Evolutionary conservation across 164 flowering plant species (phyloP).

Genomic region (Magnolia changhungtana): DNA sequence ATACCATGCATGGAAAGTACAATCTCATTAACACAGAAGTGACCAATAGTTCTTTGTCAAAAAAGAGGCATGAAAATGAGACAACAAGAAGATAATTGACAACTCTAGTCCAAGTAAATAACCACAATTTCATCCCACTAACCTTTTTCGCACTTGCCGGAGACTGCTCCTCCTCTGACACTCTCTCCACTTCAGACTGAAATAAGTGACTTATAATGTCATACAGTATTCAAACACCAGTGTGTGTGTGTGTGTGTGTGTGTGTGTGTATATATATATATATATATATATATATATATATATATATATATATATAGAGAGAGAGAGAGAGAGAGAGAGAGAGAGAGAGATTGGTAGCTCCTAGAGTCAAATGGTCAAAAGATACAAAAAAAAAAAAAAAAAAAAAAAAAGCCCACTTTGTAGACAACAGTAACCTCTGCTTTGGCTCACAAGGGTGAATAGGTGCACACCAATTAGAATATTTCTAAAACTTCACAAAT

Average conservation of each 20-base stretch:
- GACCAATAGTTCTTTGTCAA: neutral
- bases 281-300: too few relatives aligned
- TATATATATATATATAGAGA: neutral
- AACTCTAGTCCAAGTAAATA: neutral
- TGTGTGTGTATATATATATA: too few relatives aligned
- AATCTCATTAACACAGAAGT: too few relatives aligned
- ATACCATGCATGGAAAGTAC: neutral
- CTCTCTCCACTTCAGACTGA: slow-evolving; percentile 79
- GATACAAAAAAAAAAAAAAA: neutral
- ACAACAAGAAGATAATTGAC: neutral
- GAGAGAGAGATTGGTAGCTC: neutral
- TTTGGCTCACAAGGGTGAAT: neutral
- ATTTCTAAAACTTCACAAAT: neutral
- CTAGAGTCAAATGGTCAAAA: neutral
- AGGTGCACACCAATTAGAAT: neutral
- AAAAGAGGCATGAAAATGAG: neutral
- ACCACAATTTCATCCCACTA: slow-evolving; percentile 3
- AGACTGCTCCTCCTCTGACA: slow-evolving; percentile 29
- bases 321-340: neutral
- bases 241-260: neutral
- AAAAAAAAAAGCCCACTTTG: neutral
- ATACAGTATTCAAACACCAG: neutral
- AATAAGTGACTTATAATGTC: slow-evolving; percentile 13
- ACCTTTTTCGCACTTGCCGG: slow-evolving; percentile 40
- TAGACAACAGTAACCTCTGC: neutral